Evolutionary conservation across 352 stramenopile species (phyloP), one percentile per base, ranked within the genome.

Genomic region (Plasmopara muralis): DNA sequence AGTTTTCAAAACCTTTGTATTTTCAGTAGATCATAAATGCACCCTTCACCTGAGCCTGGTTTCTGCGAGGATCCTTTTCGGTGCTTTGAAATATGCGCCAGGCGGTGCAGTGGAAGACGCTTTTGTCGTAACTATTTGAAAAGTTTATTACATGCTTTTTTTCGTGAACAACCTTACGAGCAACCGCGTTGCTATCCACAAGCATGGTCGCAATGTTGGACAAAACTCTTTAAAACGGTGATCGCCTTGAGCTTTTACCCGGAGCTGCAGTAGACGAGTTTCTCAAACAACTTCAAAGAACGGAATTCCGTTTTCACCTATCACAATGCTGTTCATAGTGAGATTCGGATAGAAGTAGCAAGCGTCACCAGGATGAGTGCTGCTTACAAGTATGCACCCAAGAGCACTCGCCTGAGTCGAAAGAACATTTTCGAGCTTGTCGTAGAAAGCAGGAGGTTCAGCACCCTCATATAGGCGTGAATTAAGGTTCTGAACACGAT

Each of bases 251-350:
- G 42, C 46, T 46, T 18, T 39, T 56, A 53, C 1, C 48, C 41
- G 12, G 45, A 64, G 4, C 9, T 52, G 20, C 1, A 3, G 20
- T 25, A 25, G 20, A 25, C 55, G 2, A 64, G 45, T 16, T 30
- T 50, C 10, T 68, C 33, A 57, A 44, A 35, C n/a, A 54, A 28
- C 12, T 64, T 54, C 38, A 57, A 64, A 10, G 25, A 68, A 1
- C 34, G 13, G 13, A 49, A 64, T 15, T 53, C 43, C 2, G 33
- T 47, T 28, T 54, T 55, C 20, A 47, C 41, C 51, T 53, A 37
- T 38, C 5, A 1, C 10, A 3, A 60, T 58, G 28, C 47, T 63
- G n/a, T 64, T 58, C 29, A 61, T 59, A 29, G 41, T 28, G n/a
- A 47, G 10, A 47, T 42, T 34, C 47, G 52, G 52, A 14, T 48